These are phyloP conservation scores for Choanephora cucurbitarum DNA, from an alignment of 371 early-diverging fungal species.

Conservation along the genomic window DNA sequence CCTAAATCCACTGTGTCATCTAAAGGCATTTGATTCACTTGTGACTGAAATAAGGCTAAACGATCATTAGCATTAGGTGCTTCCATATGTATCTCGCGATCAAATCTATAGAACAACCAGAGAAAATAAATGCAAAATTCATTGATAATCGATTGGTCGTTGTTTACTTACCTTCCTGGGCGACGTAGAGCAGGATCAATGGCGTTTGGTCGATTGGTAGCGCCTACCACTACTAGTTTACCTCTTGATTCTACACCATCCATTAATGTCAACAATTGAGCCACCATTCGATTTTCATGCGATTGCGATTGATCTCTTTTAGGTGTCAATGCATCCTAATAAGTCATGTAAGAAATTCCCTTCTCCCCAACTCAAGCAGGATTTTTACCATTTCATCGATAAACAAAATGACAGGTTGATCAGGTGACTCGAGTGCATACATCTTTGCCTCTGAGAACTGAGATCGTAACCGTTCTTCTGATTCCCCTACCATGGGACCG, in stretches of 20 bases:
- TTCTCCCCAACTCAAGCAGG: too few species aligned
- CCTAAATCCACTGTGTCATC: slow-evolving; percentile 49
- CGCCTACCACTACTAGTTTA: slow-evolving; percentile 88
- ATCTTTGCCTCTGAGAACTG: slow-evolving; percentile 82
- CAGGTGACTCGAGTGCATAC: slow-evolving; percentile 32
- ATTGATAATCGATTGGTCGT: too few species aligned
- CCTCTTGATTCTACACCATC: slow-evolving; percentile 84
- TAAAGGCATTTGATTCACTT: slow-evolving; percentile 61
- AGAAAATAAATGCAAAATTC: slow-evolving; percentile 66
- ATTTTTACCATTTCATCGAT: slow-evolving; percentile 98
- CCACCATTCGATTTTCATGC: slow-evolving; percentile 91
- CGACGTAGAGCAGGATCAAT: slow-evolving; percentile 97
- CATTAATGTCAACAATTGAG: slow-evolving; percentile 96
- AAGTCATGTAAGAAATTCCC: too few species aligned
- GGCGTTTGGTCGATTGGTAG: slow-evolving; percentile 98
- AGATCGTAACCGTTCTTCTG: slow-evolving; percentile 84
- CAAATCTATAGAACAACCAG: slow-evolving; percentile 76
- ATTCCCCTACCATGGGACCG: slow-evolving; percentile 93
- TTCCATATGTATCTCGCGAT: slow-evolving; percentile 90
- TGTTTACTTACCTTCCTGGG: slow-evolving; percentile 82
- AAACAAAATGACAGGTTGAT: slow-evolving; percentile 85
- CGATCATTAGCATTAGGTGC: slow-evolving; percentile 73
- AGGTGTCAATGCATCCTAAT: slow-evolving; percentile 91
- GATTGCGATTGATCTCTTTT: slow-evolving; percentile 77
- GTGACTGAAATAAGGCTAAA: slow-evolving; percentile 57